Evolutionary conservation across 441 rosid species (phyloP), one percentile per base, ranked within the genome.

Genomic region (Aleurites moluccanus): DNA sequence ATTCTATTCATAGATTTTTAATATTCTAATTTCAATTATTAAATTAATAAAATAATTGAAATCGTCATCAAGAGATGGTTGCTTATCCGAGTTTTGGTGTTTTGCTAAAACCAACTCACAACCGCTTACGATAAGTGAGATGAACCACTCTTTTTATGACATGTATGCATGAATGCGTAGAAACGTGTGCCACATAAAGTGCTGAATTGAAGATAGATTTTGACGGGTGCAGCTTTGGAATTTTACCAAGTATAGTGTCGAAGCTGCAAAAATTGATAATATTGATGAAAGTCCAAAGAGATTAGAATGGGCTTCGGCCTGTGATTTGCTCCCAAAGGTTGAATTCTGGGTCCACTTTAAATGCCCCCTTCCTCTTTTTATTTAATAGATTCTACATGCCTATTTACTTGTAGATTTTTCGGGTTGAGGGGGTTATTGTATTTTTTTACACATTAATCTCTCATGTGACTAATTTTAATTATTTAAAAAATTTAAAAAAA

Each of bases 111-210:
- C 53, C 14, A 9, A 27, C 33, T 25, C 33, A n/a, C 27, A 15
- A 44, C 56, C 10, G 56, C 56, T 52, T 18, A 52, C 2, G n/a
- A n/a, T 2, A 21, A 28, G 13, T 16, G 3, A 66, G 59, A 27
- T 49, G 59, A 42, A 15, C 71, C 71, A 27, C 25, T 67, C 2
- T 8, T 16, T 0, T 6, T 18, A 0, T 27, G 59, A 20, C 71
- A 67, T 59, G 59, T 49, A 14, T 1, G 40, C n/a, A 6, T 7
- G 1, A 2, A 0, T 13, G 30, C 57, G 11, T 67, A 7, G 42
- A 67, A 13, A 1, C 33, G 59, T 67, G 71, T 47, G 57, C 57
- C n/a, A n/a, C n/a, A n/a, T n/a, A n/a, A n/a, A n/a, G n/a, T n/a
- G n/a, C n/a, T n/a, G n/a, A n/a, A n/a, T n/a, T n/a, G n/a, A n/a